phyloP scores from a whole-genome alignment of 768 basidiomycete species.

The Pisolithus tinctorius region DNA sequence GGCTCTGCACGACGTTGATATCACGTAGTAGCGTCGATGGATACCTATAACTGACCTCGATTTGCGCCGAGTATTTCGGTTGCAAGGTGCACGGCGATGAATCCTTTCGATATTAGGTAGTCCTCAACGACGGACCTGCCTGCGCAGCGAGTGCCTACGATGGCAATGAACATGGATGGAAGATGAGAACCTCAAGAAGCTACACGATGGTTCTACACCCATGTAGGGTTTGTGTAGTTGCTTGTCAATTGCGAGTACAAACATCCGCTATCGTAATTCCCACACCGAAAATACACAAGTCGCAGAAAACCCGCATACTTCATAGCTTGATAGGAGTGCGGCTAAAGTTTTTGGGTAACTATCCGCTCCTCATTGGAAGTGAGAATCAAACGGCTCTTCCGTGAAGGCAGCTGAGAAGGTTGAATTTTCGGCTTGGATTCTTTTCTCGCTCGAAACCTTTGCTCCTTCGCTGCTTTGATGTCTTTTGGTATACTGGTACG shows the following conservation, averaged over 20 bases:
- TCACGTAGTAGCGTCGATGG: background rate
- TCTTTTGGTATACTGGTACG: slow-evolving; percentile 74
- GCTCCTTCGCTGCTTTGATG: slow-evolving; percentile 63
- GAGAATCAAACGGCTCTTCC: slow-evolving; percentile 18
- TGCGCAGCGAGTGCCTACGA: slow-evolving; percentile 56
- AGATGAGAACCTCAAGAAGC: no score
- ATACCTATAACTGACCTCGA: background rate
- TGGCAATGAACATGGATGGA: slow-evolving; percentile 57
- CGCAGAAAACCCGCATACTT: no score
- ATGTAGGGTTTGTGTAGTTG: no score
- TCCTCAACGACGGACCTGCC: slow-evolving; percentile 56
- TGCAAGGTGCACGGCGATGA: slow-evolving; percentile 41
- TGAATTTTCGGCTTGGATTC: slow-evolving; percentile 34
- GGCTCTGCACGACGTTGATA: background rate
- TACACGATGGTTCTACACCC: background rate
- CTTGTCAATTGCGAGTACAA: no score
- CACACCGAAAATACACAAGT: no score
- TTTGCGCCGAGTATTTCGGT: slow-evolving; percentile 15
- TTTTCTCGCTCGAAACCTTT: slow-evolving; percentile 42
- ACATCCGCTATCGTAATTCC: no score
- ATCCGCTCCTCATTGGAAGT: slow-evolving; percentile 6
- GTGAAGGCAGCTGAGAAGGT: slow-evolving; percentile 9
- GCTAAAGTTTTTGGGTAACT: background rate
- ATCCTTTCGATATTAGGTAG: slow-evolving; percentile 55
- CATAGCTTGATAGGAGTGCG: no score